Conservation (phyloP, 345 rosid species). For the Zanthoxylum bungeanum region DNA sequence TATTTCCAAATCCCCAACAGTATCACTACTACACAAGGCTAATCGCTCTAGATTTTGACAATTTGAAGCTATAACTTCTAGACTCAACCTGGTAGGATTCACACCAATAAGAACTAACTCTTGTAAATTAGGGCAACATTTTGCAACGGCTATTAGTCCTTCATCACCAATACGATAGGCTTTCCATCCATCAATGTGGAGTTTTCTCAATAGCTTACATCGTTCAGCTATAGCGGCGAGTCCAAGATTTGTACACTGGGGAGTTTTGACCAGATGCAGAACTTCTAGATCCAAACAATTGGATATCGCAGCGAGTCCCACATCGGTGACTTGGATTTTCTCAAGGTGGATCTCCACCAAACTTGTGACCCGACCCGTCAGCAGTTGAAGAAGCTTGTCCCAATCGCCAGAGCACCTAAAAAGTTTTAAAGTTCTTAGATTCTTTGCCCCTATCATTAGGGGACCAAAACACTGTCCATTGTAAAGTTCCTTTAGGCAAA, state of each 20-base stretch:
- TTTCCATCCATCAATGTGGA: conserved; percentile 79
- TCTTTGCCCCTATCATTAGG: conserved; percentile 56
- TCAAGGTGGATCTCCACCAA: conserved; percentile 71
- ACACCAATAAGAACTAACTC: conserved; percentile 75
- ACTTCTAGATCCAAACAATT: conserved; percentile 60
- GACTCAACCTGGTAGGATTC: conserved; percentile 53
- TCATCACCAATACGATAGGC: conserved; percentile 66
- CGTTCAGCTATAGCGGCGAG: conserved; percentile 46
- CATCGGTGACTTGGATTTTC: conserved; percentile 64
- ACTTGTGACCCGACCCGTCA: conserved; percentile 35
- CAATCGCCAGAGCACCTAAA: conserved; percentile 84
- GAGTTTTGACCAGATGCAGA: conserved; percentile 70
- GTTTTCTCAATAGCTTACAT: conserved; percentile 65
- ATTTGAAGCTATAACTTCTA: conserved; percentile 56
- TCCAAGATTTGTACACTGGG: conserved; percentile 61
- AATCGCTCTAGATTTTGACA: conserved; percentile 65
- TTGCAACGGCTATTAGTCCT: conserved; percentile 54
- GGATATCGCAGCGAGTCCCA: conserved; percentile 51
- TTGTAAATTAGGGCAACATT: conserved; percentile 58
- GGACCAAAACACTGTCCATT: conserved; percentile 83
- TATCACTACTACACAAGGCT: conserved; percentile 73
- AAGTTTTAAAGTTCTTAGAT: conserved; percentile 62
- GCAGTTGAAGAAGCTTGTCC: conserved; percentile 55
- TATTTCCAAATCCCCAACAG: conserved; percentile 67
- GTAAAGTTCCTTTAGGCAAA: conserved; percentile 71